These are phyloP conservation scores for Nannochloris sp. DNA, from an alignment of 139 green algal genomes.

Conservation along the genomic window DNA sequence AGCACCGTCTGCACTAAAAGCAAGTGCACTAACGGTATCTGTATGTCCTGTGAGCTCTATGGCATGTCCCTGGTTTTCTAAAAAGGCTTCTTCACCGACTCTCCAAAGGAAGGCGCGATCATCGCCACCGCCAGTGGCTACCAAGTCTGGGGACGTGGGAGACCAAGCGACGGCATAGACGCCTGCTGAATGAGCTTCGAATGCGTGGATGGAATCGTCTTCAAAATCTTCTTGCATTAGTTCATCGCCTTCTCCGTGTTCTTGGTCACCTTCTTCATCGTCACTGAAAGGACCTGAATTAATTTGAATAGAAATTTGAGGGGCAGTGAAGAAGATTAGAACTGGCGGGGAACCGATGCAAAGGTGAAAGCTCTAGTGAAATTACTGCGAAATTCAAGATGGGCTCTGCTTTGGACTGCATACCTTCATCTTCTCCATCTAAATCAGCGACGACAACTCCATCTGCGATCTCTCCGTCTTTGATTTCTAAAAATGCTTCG, in stretches of 20 bases:
- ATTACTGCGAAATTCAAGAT: background rate
- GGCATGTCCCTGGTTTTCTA: constrained; percentile 43
- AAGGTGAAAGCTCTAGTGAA: no score
- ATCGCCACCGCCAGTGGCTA: constrained; percentile 71
- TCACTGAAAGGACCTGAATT: background rate
- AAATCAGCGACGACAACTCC: constrained; percentile 55
- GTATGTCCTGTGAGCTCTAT: constrained; percentile 68
- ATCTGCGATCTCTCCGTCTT: constrained; percentile 28
- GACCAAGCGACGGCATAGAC: constrained; percentile 74
- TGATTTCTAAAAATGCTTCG: constrained; percentile 31
- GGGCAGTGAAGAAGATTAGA: background rate
- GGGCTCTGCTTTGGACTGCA: no score
- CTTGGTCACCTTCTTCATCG: constrained; percentile 28
- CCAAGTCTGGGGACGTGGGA: constrained; percentile 42
- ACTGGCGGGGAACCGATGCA: no score
- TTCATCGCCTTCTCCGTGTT: constrained; percentile 6
- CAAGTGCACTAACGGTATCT: constrained; percentile 69
- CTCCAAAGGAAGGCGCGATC: constrained; percentile 70
- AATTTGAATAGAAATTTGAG: background rate
- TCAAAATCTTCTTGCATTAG: constrained; percentile 22
- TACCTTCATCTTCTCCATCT: constrained; percentile 27
- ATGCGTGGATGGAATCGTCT: constrained; percentile 61
- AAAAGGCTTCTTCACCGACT: constrained; percentile 58
- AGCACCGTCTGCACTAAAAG: constrained; percentile 64
- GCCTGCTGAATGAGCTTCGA: constrained; percentile 60